Percentiles rank a stretch among this genome's conserved stretches.
Evolutionary conservation across 768 basidiomycete genomes (phyloP).

Genomic region (Pisolithus tinctorius): DNA sequence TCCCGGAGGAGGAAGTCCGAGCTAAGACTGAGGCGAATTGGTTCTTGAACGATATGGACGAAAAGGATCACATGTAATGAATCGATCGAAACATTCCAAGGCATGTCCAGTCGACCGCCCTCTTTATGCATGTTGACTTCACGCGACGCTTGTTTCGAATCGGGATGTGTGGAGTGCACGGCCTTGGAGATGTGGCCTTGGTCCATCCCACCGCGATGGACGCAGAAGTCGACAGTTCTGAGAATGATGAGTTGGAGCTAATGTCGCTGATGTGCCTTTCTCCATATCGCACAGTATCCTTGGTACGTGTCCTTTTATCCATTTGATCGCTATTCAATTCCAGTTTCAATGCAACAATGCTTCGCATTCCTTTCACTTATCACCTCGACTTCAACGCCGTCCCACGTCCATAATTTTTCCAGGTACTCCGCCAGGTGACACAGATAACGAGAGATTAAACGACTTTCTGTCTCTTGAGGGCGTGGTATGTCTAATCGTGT

Average conservation of each 20-base stretch:
- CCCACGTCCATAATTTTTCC: constrained; percentile 84
- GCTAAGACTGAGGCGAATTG: constrained; percentile 33
- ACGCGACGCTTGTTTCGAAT: too few species aligned
- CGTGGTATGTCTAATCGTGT: constrained; percentile 39
- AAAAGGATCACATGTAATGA: constrained; percentile 37
- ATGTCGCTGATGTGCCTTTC: constrained; percentile 52
- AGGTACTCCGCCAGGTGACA: constrained; percentile 65
- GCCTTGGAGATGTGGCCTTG: constrained; percentile 75
- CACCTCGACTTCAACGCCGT: constrained; percentile 82
- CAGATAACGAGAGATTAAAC: constrained; percentile 76
- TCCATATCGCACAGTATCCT: constrained; percentile 28
- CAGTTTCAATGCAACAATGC: constrained; percentile 37
- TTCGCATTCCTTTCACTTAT: constrained; percentile 64
- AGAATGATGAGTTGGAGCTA: constrained; percentile 51
- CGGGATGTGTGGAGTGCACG: constrained; percentile 41
- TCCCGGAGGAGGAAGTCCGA: constrained; percentile 29
- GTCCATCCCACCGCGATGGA: constrained; percentile 62
- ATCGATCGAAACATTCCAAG: neutral
- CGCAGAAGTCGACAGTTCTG: constrained; percentile 68
- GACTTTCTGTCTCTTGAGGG: constrained; percentile 75
- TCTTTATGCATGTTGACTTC: too few species aligned
- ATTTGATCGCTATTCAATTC: neutral
- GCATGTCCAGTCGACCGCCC: too few species aligned
- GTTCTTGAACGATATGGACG: constrained; percentile 42
- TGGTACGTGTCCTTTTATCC: constrained; percentile 24